phyloP scores from a whole-genome alignment of 1,139 yeast genomes.

The Zygosaccharomyces sapae region DNA sequence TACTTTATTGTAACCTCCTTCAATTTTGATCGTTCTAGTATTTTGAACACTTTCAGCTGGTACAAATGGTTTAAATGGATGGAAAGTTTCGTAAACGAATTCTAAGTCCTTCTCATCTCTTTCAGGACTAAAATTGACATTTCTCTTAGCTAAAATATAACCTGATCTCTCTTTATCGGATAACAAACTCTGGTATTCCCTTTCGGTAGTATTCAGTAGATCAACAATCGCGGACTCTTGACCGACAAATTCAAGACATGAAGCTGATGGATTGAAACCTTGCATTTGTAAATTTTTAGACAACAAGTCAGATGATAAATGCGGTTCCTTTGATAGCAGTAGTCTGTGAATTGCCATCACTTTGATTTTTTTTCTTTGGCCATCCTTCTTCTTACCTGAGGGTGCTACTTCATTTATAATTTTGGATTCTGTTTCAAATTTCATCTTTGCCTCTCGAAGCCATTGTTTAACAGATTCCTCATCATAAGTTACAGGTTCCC shows the following conservation, averaged over 20 bases:
- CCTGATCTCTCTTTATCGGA: slow-evolving; percentile 42
- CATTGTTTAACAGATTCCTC: slow-evolving; percentile 45
- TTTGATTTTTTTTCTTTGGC: slow-evolving; percentile 40
- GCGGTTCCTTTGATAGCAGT: slow-evolving; percentile 63
- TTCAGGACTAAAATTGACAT: slow-evolving; percentile 44
- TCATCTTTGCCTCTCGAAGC: slow-evolving; percentile 44
- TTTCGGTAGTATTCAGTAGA: slow-evolving; percentile 51
- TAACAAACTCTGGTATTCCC: slow-evolving; percentile 36
- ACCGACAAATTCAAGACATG: slow-evolving; percentile 40
- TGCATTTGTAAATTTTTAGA: slow-evolving; percentile 49
- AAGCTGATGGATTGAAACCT: slow-evolving; percentile 45
- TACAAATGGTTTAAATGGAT: slow-evolving; percentile 68
- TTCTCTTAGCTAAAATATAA: slow-evolving; percentile 60
- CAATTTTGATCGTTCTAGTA: slow-evolving; percentile 40
- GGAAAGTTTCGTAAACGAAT: slow-evolving; percentile 72
- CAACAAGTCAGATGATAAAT: slow-evolving; percentile 73
- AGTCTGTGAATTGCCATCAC: slow-evolving; percentile 66
- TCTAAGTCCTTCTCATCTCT: slow-evolving; percentile 42
- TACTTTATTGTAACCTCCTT: slow-evolving; percentile 68
- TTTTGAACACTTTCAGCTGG: slow-evolving; percentile 35
- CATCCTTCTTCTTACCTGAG: slow-evolving; percentile 9
- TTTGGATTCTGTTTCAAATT: slow-evolving; percentile 24
- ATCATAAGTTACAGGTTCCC: slow-evolving; percentile 29
- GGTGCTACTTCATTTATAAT: slow-evolving; percentile 1
- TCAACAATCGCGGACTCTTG: slow-evolving; percentile 35